phyloP scores from a whole-genome alignment of 2,329 filamentous ascomycete species.

The Calonectria honghensis region DNA sequence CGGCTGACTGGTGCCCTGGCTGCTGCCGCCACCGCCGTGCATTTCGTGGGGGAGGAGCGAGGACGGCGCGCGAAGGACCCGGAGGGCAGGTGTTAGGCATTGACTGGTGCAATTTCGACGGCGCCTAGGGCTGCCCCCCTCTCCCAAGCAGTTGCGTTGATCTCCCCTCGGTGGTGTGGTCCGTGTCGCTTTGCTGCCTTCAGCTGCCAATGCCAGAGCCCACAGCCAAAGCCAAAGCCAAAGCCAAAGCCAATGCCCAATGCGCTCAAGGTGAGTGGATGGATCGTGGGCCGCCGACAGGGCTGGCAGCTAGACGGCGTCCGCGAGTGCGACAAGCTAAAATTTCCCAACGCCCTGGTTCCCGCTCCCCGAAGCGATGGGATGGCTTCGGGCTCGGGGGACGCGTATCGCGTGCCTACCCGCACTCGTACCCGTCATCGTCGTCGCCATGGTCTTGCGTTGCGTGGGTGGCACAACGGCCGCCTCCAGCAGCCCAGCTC shows the following conservation, averaged over 20 bases:
- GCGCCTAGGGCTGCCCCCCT: slow-evolving; percentile 50
- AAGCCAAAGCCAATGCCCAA: background rate
- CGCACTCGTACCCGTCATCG: slow-evolving; percentile 1
- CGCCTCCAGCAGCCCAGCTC: slow-evolving; percentile 42
- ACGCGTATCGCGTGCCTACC: slow-evolving; percentile 38
- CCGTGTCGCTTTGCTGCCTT: slow-evolving; percentile 31
- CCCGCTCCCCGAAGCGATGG: slow-evolving; percentile 4
- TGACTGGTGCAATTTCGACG: slow-evolving; percentile 53
- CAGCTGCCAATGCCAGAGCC: slow-evolving; percentile 2
- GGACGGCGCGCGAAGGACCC: slow-evolving; percentile 1
- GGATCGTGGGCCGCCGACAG: background rate
- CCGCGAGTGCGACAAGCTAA: slow-evolving; percentile 13
- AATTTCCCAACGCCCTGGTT: slow-evolving; percentile 39
- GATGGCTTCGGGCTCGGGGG: slow-evolving; percentile 10
- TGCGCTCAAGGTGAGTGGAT: background rate
- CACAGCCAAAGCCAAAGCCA: background rate
- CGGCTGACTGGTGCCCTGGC: slow-evolving; percentile 44
- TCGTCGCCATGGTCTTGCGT: slow-evolving; percentile 35
- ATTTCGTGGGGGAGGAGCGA: slow-evolving; percentile 39
- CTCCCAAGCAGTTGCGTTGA: slow-evolving; percentile 40
- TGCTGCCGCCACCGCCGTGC: slow-evolving; percentile 5
- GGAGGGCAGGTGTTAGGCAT: slow-evolving; percentile 51
- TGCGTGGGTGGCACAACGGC: slow-evolving; percentile 45
- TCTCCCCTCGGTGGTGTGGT: slow-evolving; percentile 33
- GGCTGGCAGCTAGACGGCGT: slow-evolving; percentile 5